These are phyloP conservation scores for Bifiguratus adelaidae DNA, from an alignment of 192 early-diverging fungal species.

Conservation along the genomic window DNA sequence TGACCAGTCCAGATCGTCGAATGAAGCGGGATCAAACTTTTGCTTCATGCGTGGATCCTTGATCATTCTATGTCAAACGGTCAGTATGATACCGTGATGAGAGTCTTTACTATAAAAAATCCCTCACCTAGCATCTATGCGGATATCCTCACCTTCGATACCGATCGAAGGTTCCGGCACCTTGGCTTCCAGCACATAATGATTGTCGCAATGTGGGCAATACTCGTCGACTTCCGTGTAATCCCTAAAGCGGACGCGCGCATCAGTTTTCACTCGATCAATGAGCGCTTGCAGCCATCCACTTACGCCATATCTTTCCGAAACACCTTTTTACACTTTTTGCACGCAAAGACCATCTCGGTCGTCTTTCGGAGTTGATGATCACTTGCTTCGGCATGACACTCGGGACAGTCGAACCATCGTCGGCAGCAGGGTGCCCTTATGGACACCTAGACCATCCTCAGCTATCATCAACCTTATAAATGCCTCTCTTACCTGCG, in stretches of 20 bases:
- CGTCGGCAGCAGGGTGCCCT: constrained; percentile 87
- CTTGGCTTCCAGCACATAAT: constrained; percentile 89
- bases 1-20: constrained; percentile 15
- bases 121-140: constrained; percentile 51
- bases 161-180: constrained; percentile 75
- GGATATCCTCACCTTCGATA: constrained; percentile 89
- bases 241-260: constrained; percentile 28
- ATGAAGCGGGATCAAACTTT: constrained; percentile 2
- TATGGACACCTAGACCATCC: constrained; percentile 82
- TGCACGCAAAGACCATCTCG: constrained; percentile 96
- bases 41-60: constrained; percentile 10
- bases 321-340: constrained; percentile 98
- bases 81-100: background rate
- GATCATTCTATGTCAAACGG: constrained; percentile 5
- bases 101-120: background rate
- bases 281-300: background rate
- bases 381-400: constrained; percentile 72
- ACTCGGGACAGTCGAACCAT: constrained; percentile 97
- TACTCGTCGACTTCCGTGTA: constrained; percentile 95
- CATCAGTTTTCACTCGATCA: background rate
- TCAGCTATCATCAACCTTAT: too few relatives aligned
- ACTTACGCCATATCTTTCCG: constrained; percentile 69
- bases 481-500: constrained; percentile 62
- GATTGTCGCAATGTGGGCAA: constrained; percentile 98
- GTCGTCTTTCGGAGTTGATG: constrained; percentile 68